These are phyloP conservation scores for Thelephora ganbajun DNA, from an alignment of 768 basidiomycete genomes.

Conservation along the genomic window DNA sequence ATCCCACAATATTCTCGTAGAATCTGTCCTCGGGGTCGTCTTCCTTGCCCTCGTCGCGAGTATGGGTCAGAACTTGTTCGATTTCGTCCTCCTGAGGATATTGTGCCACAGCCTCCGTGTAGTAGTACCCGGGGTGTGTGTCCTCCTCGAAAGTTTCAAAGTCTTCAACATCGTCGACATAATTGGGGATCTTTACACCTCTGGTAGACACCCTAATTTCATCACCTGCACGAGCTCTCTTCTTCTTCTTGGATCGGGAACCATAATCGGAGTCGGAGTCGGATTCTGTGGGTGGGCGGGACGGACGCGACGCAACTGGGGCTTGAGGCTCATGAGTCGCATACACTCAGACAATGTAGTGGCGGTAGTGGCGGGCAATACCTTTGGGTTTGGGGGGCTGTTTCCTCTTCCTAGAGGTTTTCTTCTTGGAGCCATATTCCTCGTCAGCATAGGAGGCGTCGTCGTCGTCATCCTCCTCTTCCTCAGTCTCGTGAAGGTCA, in stretches of 20 bases:
- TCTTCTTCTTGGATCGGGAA: constrained; percentile 78
- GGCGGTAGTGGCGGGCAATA: constrained; percentile 15
- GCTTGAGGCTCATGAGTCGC: constrained; percentile 3
- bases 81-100: constrained; percentile 61
- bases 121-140: constrained; percentile 36
- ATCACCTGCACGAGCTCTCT: constrained; percentile 40
- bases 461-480: constrained; percentile 37
- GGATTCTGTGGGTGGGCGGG: constrained; percentile 40
- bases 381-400: constrained; percentile 51
- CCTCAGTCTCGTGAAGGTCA: constrained; percentile 12
- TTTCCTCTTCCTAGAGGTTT: constrained; percentile 58
- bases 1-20: constrained; percentile 69
- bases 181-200: constrained; percentile 73
- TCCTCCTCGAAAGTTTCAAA: constrained; percentile 71
- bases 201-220: constrained; percentile 69
- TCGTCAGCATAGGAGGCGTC: constrained; percentile 72
- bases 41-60: constrained; percentile 70
- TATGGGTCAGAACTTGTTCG: constrained; percentile 79
- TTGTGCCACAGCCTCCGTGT: constrained; percentile 33
- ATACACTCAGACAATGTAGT: constrained; percentile 5
- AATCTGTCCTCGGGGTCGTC: constrained; percentile 71
- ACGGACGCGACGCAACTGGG: constrained; percentile 15
- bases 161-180: constrained; percentile 54
- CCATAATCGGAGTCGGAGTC: constrained; percentile 86
- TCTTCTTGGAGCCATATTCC: constrained; percentile 51